phyloP scores from a whole-genome alignment of 257 asterid genomes.

The Craterostigma plantagineum region DNA sequence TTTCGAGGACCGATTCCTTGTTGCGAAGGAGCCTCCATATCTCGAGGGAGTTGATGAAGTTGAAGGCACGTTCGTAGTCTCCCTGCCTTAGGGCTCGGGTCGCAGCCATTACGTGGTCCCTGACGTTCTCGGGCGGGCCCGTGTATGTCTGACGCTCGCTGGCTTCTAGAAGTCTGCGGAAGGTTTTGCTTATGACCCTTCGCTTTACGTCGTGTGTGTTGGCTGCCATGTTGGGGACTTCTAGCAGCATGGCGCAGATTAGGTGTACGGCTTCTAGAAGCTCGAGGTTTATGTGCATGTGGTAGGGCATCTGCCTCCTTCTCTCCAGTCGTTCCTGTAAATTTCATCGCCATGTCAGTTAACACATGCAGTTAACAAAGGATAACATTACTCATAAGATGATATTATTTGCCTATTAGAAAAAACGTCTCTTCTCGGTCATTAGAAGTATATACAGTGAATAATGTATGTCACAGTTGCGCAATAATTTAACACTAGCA shows the following conservation, averaged over 20 bases:
- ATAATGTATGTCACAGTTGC: too few relatives aligned
- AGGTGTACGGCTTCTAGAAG: constrained; percentile 96
- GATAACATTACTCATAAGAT: not conserved
- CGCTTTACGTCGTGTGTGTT: constrained; percentile 68
- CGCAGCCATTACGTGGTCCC: constrained; percentile 97
- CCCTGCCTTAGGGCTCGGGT: constrained; percentile 77
- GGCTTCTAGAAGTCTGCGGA: constrained; percentile 56
- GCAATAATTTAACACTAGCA: not conserved
- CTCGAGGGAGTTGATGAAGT: constrained; percentile 53
- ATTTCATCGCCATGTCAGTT: not conserved
- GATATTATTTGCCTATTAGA: not conserved
- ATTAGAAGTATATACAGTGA: too few relatives aligned
- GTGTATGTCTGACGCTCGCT: constrained; percentile 89
- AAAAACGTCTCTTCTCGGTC: too few relatives aligned
- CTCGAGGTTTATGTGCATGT: constrained; percentile 95
- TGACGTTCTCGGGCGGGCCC: constrained; percentile 89
- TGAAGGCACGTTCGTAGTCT: constrained; percentile 55
- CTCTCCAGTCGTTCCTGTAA: constrained; percentile 79
- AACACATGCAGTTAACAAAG: too few relatives aligned
- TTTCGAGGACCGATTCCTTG: constrained; percentile 53
- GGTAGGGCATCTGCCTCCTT: constrained; percentile 98
- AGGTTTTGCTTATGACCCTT: constrained; percentile 66
- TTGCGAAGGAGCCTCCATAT: constrained; percentile 67
- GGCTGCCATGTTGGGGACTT: constrained; percentile 98
- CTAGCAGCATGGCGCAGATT: constrained; percentile 79